These are phyloP conservation scores for Hypocrella siamensis DNA, from an alignment of 2,329 filamentous ascomycete species.

Conservation along the genomic window DNA sequence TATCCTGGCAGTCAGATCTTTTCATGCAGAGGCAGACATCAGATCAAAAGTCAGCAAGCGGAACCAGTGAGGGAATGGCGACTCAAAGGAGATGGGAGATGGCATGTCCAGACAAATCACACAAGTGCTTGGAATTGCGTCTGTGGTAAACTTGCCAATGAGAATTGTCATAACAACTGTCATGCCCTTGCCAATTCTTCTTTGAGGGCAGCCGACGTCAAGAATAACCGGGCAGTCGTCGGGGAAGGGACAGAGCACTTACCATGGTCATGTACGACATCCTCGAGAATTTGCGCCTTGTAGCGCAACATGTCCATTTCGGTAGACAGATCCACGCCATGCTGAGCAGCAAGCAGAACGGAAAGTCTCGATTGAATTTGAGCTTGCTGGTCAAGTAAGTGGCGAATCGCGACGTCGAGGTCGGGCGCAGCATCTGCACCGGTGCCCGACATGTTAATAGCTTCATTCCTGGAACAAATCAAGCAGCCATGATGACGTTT, in stretches of 20 bases:
- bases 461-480: constrained; percentile 3
- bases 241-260: constrained; percentile 8
- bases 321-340: constrained; percentile 28
- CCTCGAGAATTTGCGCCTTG: constrained; percentile 34
- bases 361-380: constrained; percentile 35
- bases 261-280: constrained; percentile 34
- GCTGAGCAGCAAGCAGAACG: constrained; percentile 29
- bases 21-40: neutral
- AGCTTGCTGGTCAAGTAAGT: constrained; percentile 34
- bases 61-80: neutral
- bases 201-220: neutral
- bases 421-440: constrained; percentile 5
- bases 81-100: neutral
- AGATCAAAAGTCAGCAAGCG: neutral
- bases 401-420: constrained; percentile 16
- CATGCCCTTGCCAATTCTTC: too few relatives aligned
- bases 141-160: too few relatives aligned
- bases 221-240: neutral
- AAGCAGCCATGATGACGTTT: constrained; percentile 1
- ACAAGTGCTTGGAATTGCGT: too few relatives aligned
- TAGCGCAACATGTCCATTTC: constrained; percentile 41
- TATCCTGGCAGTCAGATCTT: constrained; percentile 16
- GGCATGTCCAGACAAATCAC: neutral
- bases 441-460: constrained; percentile 4
- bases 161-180: too few relatives aligned